Evolutionary conservation across 2,329 filamentous ascomycete genomes (phyloP).

Genomic region (Fusarium nodosum): DNA sequence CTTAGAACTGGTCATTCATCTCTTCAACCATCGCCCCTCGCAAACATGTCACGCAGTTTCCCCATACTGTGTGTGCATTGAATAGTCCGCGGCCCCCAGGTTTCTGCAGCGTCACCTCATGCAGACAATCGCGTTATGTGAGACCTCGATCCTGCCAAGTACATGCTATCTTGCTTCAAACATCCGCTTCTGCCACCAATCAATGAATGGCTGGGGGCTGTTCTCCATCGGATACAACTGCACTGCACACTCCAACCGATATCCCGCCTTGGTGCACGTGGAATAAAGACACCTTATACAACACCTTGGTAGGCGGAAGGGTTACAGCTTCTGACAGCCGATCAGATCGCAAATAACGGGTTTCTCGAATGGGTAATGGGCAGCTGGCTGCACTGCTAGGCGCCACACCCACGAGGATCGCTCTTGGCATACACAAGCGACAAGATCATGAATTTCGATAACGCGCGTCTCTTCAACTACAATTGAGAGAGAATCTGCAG

Average conservation of each 20-base stretch:
- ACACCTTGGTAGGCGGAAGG: neutral
- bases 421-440: neutral
- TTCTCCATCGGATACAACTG: neutral
- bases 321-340: neutral
- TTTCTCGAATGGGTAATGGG: neutral
- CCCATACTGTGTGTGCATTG: neutral
- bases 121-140: constrained; percentile 12
- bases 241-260: constrained; percentile 1
- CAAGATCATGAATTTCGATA: neutral
- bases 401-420: neutral
- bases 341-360: neutral
- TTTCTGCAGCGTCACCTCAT: constrained; percentile 20
- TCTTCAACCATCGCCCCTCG: neutral
- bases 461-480: neutral
- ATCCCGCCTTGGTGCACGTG: neutral
- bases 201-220: neutral
- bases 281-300: neutral
- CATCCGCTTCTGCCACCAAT: constrained; percentile 17
- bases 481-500: neutral
- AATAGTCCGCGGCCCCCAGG: constrained; percentile 7
- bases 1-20: neutral
- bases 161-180: constrained; percentile 15
- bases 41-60: constrained; percentile 3
- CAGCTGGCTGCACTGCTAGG: neutral
- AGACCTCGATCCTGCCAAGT: constrained; percentile 25